Evolutionary conservation across 495 filamentous ascomycete species (phyloP).

Genomic region (Penicillium angulare): DNA sequence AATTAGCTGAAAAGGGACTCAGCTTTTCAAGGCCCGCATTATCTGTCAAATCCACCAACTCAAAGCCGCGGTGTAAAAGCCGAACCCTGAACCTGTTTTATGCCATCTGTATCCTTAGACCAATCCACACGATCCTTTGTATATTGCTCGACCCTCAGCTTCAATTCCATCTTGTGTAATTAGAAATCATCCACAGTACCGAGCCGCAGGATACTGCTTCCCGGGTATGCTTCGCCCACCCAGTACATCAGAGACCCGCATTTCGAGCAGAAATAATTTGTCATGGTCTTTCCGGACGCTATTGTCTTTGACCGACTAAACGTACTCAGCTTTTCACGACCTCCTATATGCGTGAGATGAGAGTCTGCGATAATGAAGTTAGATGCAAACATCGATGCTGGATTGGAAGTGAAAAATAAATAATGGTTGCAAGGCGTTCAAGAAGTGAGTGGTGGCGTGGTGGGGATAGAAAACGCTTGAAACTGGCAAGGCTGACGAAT

Average conservation of each 20-base stretch:
- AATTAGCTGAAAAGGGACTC: neutral
- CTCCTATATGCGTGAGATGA: constrained; percentile 45
- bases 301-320: constrained; percentile 41
- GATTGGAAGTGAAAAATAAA: too few species aligned
- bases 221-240: constrained; percentile 31
- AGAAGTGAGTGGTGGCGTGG: too few species aligned
- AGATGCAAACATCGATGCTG: constrained; percentile 57
- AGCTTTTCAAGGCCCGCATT: too few species aligned
- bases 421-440: too few species aligned
- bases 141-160: constrained; percentile 25
- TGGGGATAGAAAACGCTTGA: too few species aligned
- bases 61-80: neutral
- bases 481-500: too few species aligned
- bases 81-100: neutral
- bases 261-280: constrained; percentile 52
- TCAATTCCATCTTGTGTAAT: constrained; percentile 51
- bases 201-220: constrained; percentile 44
- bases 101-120: neutral
- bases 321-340: constrained; percentile 40
- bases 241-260: constrained; percentile 58
- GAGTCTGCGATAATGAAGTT: constrained; percentile 49
- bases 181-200: constrained; percentile 56
- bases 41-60: too few species aligned
- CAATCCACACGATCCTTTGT: constrained; percentile 1
- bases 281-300: constrained; percentile 44